Evolutionary conservation across 768 basidiomycete genomes (phyloP).

Genomic region (Fistulinella prunicolor): DNA sequence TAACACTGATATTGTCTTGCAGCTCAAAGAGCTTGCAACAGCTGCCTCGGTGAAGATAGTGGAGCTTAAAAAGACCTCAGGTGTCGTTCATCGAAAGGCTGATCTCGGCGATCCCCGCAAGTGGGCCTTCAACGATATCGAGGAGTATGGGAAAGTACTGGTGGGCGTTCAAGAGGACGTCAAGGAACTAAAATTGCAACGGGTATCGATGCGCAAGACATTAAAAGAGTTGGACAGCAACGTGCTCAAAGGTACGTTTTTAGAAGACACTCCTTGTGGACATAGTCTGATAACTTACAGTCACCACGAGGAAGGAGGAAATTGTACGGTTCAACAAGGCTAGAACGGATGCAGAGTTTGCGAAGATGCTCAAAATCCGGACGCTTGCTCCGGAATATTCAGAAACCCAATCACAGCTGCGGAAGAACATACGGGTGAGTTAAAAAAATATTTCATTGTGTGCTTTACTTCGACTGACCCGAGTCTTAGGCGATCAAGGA

Average conservation of each 20-base stretch:
- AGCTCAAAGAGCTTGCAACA: constrained; percentile 48
- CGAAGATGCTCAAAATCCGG: constrained; percentile 66
- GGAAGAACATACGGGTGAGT: constrained; percentile 68
- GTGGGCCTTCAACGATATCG: constrained; percentile 54
- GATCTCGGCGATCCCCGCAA: constrained; percentile 48
- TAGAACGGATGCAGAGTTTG: constrained; percentile 74
- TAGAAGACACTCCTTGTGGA: background rate
- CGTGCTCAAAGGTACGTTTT: constrained; percentile 59
- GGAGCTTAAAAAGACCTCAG: constrained; percentile 35
- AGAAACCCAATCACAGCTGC: constrained; percentile 75
- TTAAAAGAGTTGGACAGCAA: constrained; percentile 60
- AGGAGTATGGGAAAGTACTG: constrained; percentile 43
- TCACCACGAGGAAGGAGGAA: constrained; percentile 79
- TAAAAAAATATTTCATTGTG: background rate
- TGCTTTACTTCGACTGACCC: constrained; percentile 4
- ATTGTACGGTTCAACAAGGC: constrained; percentile 77
- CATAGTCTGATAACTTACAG: constrained; percentile 37
- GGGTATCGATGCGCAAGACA: constrained; percentile 37
- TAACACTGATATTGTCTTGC: background rate
- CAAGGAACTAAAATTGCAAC: constrained; percentile 42
- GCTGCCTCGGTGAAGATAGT: constrained; percentile 35
- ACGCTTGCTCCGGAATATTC: constrained; percentile 88
- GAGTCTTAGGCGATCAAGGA: constrained; percentile 57
- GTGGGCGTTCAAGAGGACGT: constrained; percentile 49
- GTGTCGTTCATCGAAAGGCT: constrained; percentile 37